Conservation (phyloP, 1,284 basidiomycete genomes). For the Athelia psychrophila region DNA sequence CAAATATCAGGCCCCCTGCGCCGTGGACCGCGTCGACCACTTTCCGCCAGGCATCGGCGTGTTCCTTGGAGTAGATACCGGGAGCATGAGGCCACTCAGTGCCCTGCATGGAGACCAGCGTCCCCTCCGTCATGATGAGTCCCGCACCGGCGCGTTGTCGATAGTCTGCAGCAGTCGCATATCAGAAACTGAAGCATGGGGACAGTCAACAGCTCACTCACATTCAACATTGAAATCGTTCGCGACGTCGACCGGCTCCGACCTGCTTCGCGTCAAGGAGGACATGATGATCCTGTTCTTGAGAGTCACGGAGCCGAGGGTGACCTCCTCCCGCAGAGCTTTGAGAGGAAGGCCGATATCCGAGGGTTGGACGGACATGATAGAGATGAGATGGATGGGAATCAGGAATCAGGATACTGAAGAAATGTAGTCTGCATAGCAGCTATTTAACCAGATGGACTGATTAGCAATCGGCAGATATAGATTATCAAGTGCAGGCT, state of each 20-base stretch:
- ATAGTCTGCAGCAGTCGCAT: conserved; percentile 12
- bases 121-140: conserved; percentile 17
- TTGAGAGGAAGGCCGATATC: no score
- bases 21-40: conserved; percentile 34
- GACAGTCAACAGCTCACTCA: conserved; percentile 12
- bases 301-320: neutral
- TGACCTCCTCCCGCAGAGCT: neutral
- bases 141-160: conserved; percentile 9
- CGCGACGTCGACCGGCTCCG: conserved; percentile 8
- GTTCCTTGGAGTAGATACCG: conserved; percentile 36
- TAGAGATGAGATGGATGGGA: no score
- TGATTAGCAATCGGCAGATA: no score
- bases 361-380: no score
- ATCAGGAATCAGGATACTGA: no score
- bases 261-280: conserved; percentile 11
- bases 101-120: conserved; percentile 3
- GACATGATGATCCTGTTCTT: neutral
- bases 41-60: conserved; percentile 36
- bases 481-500: no score
- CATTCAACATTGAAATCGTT: conserved; percentile 14
- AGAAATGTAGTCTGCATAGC: no score
- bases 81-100: conserved; percentile 34
- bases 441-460: no score
- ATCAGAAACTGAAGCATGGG: conserved; percentile 13
- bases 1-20: conserved; percentile 31